Evolutionary conservation across 164 flowering plant species (phyloP).

Genomic region (Echeveria elegans): DNA sequence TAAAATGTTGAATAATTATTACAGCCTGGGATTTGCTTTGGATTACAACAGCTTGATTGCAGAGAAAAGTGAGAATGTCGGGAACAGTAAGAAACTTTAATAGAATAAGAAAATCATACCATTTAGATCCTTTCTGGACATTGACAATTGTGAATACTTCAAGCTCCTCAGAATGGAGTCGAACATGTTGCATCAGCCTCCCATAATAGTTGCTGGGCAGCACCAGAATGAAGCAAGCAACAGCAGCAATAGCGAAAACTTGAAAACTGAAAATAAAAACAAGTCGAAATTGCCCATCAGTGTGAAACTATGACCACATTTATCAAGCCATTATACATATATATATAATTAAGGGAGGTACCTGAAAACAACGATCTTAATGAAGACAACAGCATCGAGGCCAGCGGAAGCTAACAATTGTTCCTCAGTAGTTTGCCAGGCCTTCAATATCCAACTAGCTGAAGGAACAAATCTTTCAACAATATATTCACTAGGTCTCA

Average conservation of each 20-base stretch:
- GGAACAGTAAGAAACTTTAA: background rate
- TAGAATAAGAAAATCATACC: background rate
- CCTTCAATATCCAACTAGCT: conserved; percentile 72
- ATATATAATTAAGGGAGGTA: conserved; percentile 20
- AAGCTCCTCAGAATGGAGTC: background rate
- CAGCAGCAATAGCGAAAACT: background rate
- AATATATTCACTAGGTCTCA: conserved; percentile 28
- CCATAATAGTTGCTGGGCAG: conserved; percentile 4
- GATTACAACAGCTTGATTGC: background rate
- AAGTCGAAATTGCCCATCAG: background rate
- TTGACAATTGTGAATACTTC: conserved; percentile 3
- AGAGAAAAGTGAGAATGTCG: background rate
- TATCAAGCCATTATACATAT: background rate
- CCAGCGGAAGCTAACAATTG: conserved; percentile 63
- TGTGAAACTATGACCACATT: background rate
- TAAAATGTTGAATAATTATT: background rate
- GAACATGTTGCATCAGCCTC: background rate
- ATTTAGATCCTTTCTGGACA: background rate
- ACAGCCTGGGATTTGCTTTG: background rate
- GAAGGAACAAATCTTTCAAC: conserved; percentile 82
- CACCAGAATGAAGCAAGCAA: background rate
- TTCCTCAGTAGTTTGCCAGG: conserved; percentile 73
- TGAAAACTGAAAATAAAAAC: background rate
- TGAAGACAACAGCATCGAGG: conserved; percentile 79
- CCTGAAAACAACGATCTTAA: conserved; percentile 76